Conservation (phyloP, 148 eudicot genomes). For the Hydrangea macrophylla region DNA sequence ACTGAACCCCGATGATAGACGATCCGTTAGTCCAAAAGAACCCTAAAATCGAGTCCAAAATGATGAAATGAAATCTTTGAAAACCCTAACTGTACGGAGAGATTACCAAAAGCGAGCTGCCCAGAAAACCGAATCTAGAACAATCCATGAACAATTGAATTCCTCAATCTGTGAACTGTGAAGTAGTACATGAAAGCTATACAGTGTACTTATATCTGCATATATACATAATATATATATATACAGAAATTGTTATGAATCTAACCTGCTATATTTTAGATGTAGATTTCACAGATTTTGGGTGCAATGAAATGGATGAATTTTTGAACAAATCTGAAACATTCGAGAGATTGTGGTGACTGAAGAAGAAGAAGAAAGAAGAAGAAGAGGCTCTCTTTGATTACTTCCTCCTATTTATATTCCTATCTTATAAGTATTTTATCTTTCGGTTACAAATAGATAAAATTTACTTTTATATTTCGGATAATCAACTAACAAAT, state of each 20-base stretch:
- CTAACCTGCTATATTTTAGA: background rate
- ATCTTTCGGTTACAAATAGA: too few relatives aligned
- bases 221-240: too few relatives aligned
- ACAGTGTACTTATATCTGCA: background rate
- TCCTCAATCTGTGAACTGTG: background rate
- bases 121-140: background rate
- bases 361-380: constrained; percentile 1
- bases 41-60: background rate
- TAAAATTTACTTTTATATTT: too few relatives aligned
- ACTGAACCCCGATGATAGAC: background rate
- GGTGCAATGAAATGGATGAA: too few relatives aligned
- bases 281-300: too few relatives aligned
- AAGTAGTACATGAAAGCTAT: background rate
- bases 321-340: constrained; percentile 15
- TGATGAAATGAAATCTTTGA: background rate
- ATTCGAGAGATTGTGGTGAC: background rate
- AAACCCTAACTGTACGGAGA: background rate
- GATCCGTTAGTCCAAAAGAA: constrained; percentile 6
- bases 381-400: too few relatives aligned
- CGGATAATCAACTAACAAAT: too few relatives aligned
- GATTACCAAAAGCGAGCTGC: background rate
- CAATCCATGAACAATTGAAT: background rate
- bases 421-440: too few relatives aligned
- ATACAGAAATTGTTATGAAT: background rate
- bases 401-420: too few relatives aligned